Conservation (phyloP, 257 asterid species). For the Plantago major region DNA sequence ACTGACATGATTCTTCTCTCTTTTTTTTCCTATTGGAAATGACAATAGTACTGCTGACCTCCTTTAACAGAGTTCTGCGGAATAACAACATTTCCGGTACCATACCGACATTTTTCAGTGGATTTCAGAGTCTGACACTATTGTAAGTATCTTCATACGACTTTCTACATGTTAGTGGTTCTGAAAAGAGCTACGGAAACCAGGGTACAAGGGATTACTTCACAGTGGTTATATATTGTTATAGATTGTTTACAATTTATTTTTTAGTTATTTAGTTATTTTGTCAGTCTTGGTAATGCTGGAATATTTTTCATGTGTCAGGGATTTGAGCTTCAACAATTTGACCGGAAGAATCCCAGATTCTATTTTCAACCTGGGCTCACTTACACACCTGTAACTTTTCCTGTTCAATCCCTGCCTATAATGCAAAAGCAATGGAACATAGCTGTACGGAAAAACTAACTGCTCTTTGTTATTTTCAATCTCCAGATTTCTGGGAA, state of each 20-base stretch:
- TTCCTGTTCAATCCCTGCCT: background rate
- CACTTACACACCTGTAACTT: conserved; percentile 51
- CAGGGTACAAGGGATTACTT: too few species aligned
- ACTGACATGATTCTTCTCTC: background rate
- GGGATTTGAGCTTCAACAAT: conserved; percentile 93
- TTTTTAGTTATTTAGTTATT: background rate
- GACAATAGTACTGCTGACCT: conserved; percentile 1
- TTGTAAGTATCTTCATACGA: conserved; percentile 43
- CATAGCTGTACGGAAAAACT: background rate
- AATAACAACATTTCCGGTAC: conserved; percentile 75
- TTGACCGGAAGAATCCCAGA: conserved; percentile 57
- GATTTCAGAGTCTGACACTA: conserved; percentile 37
- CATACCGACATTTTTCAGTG: conserved; percentile 55
- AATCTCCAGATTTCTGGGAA: conserved; percentile 75
- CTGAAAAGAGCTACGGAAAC: background rate
- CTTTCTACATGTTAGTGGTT: conserved; percentile 1
- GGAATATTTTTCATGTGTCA: conserved; percentile 27
- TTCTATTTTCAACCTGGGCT: conserved; percentile 44
- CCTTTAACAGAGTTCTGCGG: conserved; percentile 52
- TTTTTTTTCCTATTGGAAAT: background rate
- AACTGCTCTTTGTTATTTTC: background rate
- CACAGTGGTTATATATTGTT: too few species aligned
- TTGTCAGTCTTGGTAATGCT: background rate
- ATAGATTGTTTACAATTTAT: too few species aligned
- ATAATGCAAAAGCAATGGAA: background rate